These are phyloP conservation scores for Volutella citrinella DNA, from an alignment of 2,329 filamentous ascomycete species.

Conservation along the genomic window DNA sequence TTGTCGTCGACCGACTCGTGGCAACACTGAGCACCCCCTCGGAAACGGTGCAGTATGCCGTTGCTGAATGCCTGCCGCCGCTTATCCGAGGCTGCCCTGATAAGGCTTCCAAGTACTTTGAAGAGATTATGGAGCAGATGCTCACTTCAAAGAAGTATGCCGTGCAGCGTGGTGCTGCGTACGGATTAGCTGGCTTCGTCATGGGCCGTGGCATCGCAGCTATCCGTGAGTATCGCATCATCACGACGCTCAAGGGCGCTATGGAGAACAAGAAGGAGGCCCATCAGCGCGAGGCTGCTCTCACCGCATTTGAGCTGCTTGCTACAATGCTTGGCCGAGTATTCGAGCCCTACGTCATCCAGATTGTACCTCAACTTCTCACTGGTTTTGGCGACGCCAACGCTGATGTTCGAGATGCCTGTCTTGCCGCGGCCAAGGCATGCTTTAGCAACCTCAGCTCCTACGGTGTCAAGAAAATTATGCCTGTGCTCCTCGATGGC, in stretches of 20 bases:
- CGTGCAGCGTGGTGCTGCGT: conserved; percentile 87
- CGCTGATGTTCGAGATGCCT: conserved; percentile 86
- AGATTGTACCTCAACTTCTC: conserved; percentile 88
- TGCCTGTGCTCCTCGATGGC: conserved; percentile 87
- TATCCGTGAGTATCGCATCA: conserved; percentile 80
- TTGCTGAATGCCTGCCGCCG: conserved; percentile 89
- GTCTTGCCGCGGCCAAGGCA: conserved; percentile 87
- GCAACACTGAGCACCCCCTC: conserved; percentile 90
- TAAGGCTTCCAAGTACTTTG: conserved; percentile 75
- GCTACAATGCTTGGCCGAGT: conserved; percentile 80
- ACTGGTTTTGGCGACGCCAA: conserved; percentile 85
- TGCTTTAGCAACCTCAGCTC: conserved; percentile 93
- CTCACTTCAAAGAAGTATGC: conserved; percentile 88
- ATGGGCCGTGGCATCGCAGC: conserved; percentile 81
- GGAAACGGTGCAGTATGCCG: conserved; percentile 94
- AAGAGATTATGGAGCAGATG: conserved; percentile 77
- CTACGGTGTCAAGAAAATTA: conserved; percentile 90
- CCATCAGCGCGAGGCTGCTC: conserved; percentile 82
- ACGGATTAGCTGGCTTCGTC: conserved; percentile 88
- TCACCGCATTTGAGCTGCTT: conserved; percentile 87
- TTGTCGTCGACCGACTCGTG: conserved; percentile 82
- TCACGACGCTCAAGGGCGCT: conserved; percentile 75
- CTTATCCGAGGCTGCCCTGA: conserved; percentile 79
- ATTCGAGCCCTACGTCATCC: conserved; percentile 96
- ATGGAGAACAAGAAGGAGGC: conserved; percentile 94